A percentile compares a stretch with the other conserved stretches of the same genome.
Conservation (phyloP, 371 early-diverging fungal species). For the Ecytonucleospora hepatopenaei region DNA sequence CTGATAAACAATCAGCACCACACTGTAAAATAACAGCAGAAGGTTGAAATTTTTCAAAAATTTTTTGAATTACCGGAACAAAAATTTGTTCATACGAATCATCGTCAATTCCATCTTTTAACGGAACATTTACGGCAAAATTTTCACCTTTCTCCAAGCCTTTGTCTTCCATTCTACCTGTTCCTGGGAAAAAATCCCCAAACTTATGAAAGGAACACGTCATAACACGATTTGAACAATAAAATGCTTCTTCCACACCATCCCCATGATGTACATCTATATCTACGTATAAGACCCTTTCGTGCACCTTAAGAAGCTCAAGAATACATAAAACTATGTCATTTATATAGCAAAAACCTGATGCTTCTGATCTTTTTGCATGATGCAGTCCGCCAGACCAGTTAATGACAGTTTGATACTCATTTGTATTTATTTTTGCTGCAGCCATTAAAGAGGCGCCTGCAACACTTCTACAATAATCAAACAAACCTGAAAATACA, state of each 20-base stretch:
- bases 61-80: slow-evolving; percentile 63
- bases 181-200: slow-evolving; percentile 88
- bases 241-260: slow-evolving; percentile 80
- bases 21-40: slow-evolving; percentile 91
- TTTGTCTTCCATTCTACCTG: slow-evolving; percentile 65
- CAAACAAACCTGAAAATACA: slow-evolving; percentile 81
- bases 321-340: slow-evolving; percentile 78
- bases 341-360: slow-evolving; percentile 84
- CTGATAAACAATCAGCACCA: slow-evolving; percentile 94
- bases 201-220: slow-evolving; percentile 81
- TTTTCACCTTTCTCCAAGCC: slow-evolving; percentile 69
- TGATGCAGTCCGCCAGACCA: slow-evolving; percentile 90
- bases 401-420: slow-evolving; percentile 72
- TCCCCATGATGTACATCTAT: slow-evolving; percentile 90
- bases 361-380: slow-evolving; percentile 75
- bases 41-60: slow-evolving; percentile 83
- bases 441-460: slow-evolving; percentile 85
- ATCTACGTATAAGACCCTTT: slow-evolving; percentile 76
- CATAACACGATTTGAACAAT: slow-evolving; percentile 74
- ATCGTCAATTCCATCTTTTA: slow-evolving; percentile 91
- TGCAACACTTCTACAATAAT: slow-evolving; percentile 77
- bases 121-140: slow-evolving; percentile 86
- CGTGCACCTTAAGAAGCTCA: slow-evolving; percentile 64
- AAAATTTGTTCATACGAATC: slow-evolving; percentile 74
- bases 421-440: slow-evolving; percentile 63